Percentiles rank a stretch among this genome's conserved stretches.
These are phyloP conservation scores for Tremellales sp. DNA, from an alignment of 1,284 basidiomycete genomes.

Conservation along the genomic window DNA sequence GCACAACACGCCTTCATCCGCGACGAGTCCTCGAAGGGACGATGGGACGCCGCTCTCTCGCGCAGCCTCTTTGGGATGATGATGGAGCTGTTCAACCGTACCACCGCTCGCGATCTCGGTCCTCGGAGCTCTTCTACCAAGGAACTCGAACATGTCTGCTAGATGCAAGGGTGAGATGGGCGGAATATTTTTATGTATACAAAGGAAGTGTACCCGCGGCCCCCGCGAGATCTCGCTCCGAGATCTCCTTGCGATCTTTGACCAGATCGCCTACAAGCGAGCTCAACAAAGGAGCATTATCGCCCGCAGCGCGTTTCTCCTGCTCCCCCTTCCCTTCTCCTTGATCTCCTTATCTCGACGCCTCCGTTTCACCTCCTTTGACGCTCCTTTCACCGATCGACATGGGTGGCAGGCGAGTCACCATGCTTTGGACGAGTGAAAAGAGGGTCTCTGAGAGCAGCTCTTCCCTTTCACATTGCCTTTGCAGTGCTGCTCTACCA, in stretches of 20 bases:
- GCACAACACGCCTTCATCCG: conserved; percentile 92
- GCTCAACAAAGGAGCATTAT: neutral
- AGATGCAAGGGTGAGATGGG: too few relatives aligned
- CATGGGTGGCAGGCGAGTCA: too few relatives aligned
- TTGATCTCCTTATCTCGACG: neutral
- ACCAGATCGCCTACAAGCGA: too few relatives aligned
- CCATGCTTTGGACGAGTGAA: too few relatives aligned
- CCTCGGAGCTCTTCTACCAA: conserved; percentile 53
- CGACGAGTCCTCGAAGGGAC: conserved; percentile 81
- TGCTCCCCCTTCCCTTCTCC: neutral
- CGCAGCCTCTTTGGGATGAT: conserved; percentile 75
- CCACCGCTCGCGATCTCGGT: conserved; percentile 76
- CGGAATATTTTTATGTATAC: too few relatives aligned
- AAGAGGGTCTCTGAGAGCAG: too few relatives aligned
- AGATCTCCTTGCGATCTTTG: too few relatives aligned
- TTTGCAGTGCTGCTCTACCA: too few relatives aligned
- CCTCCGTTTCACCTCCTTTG: conserved; percentile 6
- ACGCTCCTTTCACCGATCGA: neutral
- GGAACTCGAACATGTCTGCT: conserved; percentile 74
- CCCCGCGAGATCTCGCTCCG: too few relatives aligned
- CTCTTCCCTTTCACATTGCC: too few relatives aligned
- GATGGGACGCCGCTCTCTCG: conserved; percentile 88
- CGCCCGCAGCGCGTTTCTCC: neutral
- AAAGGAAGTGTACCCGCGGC: too few relatives aligned
- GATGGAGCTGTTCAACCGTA: conserved; percentile 89